Evolutionary conservation across 2,329 filamentous ascomycete species (phyloP).

Genomic region (Verticillium isaacii): DNA sequence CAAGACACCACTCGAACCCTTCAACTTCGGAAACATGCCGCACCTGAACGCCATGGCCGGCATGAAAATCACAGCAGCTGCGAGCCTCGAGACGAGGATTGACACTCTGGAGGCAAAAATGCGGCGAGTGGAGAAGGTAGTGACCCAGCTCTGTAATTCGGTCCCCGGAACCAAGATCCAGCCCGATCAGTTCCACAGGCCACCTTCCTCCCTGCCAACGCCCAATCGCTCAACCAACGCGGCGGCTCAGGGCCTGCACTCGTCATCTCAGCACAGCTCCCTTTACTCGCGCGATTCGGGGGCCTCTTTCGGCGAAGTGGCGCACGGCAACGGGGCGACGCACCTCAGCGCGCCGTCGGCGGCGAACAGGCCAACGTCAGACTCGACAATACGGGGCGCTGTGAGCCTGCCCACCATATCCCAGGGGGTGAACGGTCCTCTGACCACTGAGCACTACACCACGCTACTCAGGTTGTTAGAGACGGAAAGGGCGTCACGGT

Average conservation of each 20-base stretch:
- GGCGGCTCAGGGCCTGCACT: background rate
- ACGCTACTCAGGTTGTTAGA: conserved; percentile 48
- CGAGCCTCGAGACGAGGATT: conserved; percentile 49
- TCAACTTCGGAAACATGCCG: conserved; percentile 46
- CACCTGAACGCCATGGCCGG: conserved; percentile 41
- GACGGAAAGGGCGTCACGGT: conserved; percentile 50
- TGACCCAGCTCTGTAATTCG: conserved; percentile 44
- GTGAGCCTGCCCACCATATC: conserved; percentile 38
- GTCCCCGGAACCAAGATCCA: conserved; percentile 34
- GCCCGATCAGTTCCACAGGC: conserved; percentile 18
- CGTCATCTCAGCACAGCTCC: conserved; percentile 17
- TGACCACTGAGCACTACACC: conserved; percentile 42
- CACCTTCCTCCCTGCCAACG: conserved; percentile 18
- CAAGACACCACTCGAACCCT: conserved; percentile 42
- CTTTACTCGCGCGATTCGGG: conserved; percentile 35
- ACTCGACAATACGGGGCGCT: conserved; percentile 42
- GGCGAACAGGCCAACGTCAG: conserved; percentile 34
- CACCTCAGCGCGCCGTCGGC: conserved; percentile 24
- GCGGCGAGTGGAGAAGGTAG: conserved; percentile 46
- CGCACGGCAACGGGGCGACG: conserved; percentile 26
- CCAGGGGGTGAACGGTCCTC: conserved; percentile 22
- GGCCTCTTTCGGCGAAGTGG: background rate
- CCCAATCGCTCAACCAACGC: conserved; percentile 12
- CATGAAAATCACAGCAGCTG: conserved; percentile 55
- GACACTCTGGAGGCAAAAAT: conserved; percentile 46